These are phyloP conservation scores for Metschnikowia dekortorum DNA, from an alignment of 805 yeast genomes.

Conservation along the genomic window DNA sequence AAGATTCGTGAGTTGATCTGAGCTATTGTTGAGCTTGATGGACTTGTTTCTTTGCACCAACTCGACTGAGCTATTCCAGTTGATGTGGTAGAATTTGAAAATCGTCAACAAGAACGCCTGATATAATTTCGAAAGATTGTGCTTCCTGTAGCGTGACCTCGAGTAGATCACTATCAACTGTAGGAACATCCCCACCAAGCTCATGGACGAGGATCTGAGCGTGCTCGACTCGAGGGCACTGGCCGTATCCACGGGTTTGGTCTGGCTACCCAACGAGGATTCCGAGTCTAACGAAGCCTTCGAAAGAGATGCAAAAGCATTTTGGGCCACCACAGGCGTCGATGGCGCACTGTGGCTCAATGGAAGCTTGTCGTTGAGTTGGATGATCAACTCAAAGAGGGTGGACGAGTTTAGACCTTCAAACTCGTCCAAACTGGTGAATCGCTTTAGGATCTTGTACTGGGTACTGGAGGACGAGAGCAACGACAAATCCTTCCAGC, in stretches of 20 bases:
- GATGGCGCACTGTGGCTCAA: slow-evolving; percentile 43
- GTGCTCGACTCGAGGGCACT: slow-evolving; percentile 5
- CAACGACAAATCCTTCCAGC: slow-evolving; percentile 25
- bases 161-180: slow-evolving; percentile 33
- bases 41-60: slow-evolving; percentile 31
- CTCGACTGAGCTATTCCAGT: slow-evolving; percentile 36
- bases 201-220: slow-evolving; percentile 26
- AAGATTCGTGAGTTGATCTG: slow-evolving; percentile 31
- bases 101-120: slow-evolving; percentile 32
- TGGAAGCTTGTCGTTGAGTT: slow-evolving; percentile 40
- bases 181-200: slow-evolving; percentile 28
- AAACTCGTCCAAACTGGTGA: slow-evolving; percentile 28
- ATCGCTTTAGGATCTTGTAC: slow-evolving; percentile 22
- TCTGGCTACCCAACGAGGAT: background rate
- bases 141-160: slow-evolving; percentile 28
- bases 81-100: slow-evolving; percentile 38
- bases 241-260: background rate
- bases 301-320: slow-evolving; percentile 8
- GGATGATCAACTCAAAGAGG: slow-evolving; percentile 32
- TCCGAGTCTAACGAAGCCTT: slow-evolving; percentile 9
- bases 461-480: slow-evolving; percentile 18
- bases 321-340: slow-evolving; percentile 29
- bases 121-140: slow-evolving; percentile 26
- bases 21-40: slow-evolving; percentile 33
- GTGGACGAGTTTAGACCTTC: slow-evolving; percentile 25